Conservation (phyloP, 2,329 filamentous ascomycete genomes). For the Colletotrichum phormii region DNA sequence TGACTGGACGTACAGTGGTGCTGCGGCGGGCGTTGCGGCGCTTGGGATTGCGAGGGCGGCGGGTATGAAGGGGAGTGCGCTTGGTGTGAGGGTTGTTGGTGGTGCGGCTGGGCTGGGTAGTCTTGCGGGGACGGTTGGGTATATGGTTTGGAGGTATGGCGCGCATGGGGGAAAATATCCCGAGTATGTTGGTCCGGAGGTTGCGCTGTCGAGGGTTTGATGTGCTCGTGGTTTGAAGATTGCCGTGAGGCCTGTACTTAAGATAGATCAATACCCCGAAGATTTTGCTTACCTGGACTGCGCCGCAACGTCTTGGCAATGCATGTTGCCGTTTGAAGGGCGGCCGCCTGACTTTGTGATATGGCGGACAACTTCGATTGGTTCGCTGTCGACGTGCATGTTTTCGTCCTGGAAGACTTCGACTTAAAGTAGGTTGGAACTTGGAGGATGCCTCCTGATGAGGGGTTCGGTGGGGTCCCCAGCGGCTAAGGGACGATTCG, state of each 20-base stretch:
- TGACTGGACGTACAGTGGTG: constrained; percentile 62
- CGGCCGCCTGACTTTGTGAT: background rate
- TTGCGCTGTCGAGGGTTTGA: constrained; percentile 29
- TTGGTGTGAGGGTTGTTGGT: constrained; percentile 53
- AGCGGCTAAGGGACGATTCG: background rate
- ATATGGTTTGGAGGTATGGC: constrained; percentile 62
- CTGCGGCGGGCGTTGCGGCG: constrained; percentile 46
- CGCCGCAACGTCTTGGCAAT: no score
- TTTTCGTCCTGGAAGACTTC: background rate
- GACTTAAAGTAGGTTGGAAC: background rate
- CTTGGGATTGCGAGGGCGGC: constrained; percentile 44
- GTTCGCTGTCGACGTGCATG: background rate
- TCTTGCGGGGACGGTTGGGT: constrained; percentile 59
- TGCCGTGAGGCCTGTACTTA: background rate
- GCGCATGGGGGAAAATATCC: constrained; percentile 56
- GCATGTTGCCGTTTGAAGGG: no score
- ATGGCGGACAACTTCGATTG: background rate
- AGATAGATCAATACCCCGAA: background rate
- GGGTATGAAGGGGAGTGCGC: background rate
- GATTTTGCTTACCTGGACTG: background rate
- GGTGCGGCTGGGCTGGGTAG: constrained; percentile 62
- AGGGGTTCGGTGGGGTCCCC: background rate
- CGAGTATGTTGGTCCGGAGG: constrained; percentile 36
- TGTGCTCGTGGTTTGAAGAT: background rate
- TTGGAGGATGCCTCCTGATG: background rate